Base-by-base conservation (phyloP, 1,284 basidiomycete genomes). In the Puccinia polysora region DNA sequence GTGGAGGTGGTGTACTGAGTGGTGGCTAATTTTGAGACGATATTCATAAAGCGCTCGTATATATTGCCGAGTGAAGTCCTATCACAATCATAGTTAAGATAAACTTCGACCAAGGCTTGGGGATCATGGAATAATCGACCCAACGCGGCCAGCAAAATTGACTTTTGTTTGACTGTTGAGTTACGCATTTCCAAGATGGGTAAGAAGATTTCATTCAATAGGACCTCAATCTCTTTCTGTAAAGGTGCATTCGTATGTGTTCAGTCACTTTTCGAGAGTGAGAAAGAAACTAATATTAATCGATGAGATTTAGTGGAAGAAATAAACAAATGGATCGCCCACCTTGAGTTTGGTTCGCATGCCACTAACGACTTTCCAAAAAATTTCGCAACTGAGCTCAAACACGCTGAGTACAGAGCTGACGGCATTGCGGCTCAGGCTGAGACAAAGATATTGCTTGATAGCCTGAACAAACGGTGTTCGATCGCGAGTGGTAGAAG, bases 171-270 rank as follows among this genome's bases (percentile, higher is more conserved):
- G 65, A 96, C 83, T 0, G 94, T 96, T 10, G 95, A 91, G 23
- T 90, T 97, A 77, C 89, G 88, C 94, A 99, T 97, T 82, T 99
- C 96, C 63, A 99, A 83, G 65, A 99, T 97, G 1, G 96, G 96
- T 73, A 99, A 87, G 83, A 98, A 99, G 77, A 99, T 99, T 79
- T 99, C 96, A 79, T 97, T 96, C 69, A 99, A 81, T 38, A 99
- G 84, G 45, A 99, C 94, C 80, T 97, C 96, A 75, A 98, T 97
- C 82, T 99, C 97, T 89, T 97, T 97, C 91, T 93, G 78, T 62
- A 40, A 55, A 45, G 63, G 32, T 43, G 6, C 28, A 69, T 49
- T 64, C 65, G 60, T 18, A 15, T 47, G 7, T 10, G 38, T 20
- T 60, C 32, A 63, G 50, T n/a, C 20, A 10, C 12, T 52, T 20